Evolutionary conservation across 2,329 filamentous ascomycete genomes (phyloP).

Genomic region (Arachnomyces sp.): DNA sequence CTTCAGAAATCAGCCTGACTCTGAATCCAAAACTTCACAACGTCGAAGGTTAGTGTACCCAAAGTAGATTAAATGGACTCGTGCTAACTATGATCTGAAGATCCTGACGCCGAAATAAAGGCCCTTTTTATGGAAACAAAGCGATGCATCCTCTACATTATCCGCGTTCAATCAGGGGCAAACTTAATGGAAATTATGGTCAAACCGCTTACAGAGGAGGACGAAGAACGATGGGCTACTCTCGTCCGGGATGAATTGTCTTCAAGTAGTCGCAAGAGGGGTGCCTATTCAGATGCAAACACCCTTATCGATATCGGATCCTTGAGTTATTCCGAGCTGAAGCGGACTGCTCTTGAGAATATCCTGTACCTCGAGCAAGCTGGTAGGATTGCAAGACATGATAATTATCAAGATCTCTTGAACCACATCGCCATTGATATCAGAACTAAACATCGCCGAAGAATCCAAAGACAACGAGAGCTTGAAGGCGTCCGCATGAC

Average conservation of each 20-base stretch:
- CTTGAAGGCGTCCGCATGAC: conserved; percentile 56
- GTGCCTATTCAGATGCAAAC: conserved; percentile 83
- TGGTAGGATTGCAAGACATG: conserved; percentile 76
- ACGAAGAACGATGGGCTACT: conserved; percentile 79
- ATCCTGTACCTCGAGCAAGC: conserved; percentile 81
- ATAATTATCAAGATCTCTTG: conserved; percentile 94
- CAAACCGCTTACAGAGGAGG: conserved; percentile 76
- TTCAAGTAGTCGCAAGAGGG: conserved; percentile 60
- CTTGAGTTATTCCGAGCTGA: conserved; percentile 86
- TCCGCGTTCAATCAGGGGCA: conserved; percentile 83
- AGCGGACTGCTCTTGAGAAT: conserved; percentile 87
- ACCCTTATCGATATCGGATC: conserved; percentile 78
- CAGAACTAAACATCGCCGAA: conserved; percentile 86
- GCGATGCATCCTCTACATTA: conserved; percentile 93
- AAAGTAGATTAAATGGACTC: background rate
- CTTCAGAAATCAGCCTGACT: conserved; percentile 84
- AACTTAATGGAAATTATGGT: conserved; percentile 95
- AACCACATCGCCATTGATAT: conserved; percentile 97
- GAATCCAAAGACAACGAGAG: conserved; percentile 86
- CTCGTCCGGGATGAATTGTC: conserved; percentile 76
- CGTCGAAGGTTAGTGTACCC: conserved; percentile 53
- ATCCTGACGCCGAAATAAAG: conserved; percentile 88
- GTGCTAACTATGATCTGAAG: conserved; percentile 33
- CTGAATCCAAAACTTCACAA: conserved; percentile 84
- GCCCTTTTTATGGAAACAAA: conserved; percentile 97